These are phyloP conservation scores for Hericium coralloides DNA, from an alignment of 768 basidiomycete species.

Conservation along the genomic window DNA sequence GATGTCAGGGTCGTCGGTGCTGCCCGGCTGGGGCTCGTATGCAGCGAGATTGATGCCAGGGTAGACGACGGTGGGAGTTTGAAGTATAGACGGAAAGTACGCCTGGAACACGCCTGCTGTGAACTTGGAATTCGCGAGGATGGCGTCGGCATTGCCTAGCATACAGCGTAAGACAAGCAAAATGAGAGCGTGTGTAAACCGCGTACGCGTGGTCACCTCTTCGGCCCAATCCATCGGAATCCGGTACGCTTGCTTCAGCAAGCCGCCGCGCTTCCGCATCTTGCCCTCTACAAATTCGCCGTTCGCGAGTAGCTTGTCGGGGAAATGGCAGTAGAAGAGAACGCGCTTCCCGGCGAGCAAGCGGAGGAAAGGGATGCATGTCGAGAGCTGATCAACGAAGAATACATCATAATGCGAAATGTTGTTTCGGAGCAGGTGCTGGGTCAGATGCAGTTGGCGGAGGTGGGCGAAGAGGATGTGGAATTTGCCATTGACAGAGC, in stretches of 20 bases:
- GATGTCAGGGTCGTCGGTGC: conserved; percentile 41
- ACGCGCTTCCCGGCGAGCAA: conserved; percentile 62
- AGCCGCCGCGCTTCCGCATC: conserved; percentile 28
- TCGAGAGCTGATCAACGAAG: conserved; percentile 93
- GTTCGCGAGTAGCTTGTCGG: conserved; percentile 82
- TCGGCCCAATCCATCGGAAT: conserved; percentile 87
- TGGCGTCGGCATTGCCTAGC: conserved; percentile 79
- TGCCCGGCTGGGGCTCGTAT: conserved; percentile 40
- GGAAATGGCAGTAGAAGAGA: conserved; percentile 97
- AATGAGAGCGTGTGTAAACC: background rate
- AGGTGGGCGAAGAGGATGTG: conserved; percentile 87
- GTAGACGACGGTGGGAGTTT: conserved; percentile 74
- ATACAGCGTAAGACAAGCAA: background rate
- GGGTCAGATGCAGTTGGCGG: conserved; percentile 77
- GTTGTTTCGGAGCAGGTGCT: conserved; percentile 45
- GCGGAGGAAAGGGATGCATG: conserved; percentile 80
- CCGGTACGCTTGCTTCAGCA: conserved; percentile 73
- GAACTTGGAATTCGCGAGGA: conserved; percentile 88
- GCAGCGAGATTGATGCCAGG: conserved; percentile 84
- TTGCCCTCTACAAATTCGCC: conserved; percentile 56
- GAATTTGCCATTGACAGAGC: conserved; percentile 68
- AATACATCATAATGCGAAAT: conserved; percentile 68
- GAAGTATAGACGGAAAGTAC: conserved; percentile 61
- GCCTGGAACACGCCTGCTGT: conserved; percentile 73
- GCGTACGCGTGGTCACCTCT: conserved; percentile 79